Evolutionary conservation across 2,329 filamentous ascomycete species (phyloP).

Genomic region (Sclerotinia glacialis): DNA sequence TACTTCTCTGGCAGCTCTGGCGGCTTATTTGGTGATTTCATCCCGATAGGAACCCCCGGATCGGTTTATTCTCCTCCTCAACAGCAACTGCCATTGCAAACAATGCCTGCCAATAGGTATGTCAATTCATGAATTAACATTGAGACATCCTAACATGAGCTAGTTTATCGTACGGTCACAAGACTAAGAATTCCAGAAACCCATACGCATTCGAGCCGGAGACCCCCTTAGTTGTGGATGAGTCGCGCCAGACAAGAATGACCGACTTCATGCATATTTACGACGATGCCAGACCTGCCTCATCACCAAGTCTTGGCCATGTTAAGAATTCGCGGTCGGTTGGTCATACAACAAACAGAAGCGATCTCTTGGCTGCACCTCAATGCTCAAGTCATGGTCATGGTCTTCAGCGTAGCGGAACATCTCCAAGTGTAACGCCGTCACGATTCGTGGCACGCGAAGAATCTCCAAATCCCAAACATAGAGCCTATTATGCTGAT

Average conservation of each 20-base stretch:
- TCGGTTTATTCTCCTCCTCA: constrained; percentile 12
- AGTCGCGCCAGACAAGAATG: constrained; percentile 30
- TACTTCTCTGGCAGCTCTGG: constrained; percentile 13
- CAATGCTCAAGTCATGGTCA: constrained; percentile 11
- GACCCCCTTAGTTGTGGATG: constrained; percentile 26
- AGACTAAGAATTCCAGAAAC: constrained; percentile 18
- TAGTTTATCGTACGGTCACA: constrained; percentile 10
- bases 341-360: constrained; percentile 23
- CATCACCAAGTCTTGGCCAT: constrained; percentile 27
- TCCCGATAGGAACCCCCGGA: constrained; percentile 16
- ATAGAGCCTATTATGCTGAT: constrained; percentile 1
- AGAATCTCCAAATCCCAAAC: background rate
- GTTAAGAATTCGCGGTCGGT: constrained; percentile 32
- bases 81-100: background rate
- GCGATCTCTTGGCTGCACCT: constrained; percentile 8
- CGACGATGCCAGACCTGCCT: constrained; percentile 21
- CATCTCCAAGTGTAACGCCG: constrained; percentile 26
- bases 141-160: background rate
- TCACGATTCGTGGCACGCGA: constrained; percentile 1
- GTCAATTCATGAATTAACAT: background rate
- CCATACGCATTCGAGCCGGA: constrained; percentile 35
- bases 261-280: constrained; percentile 30
- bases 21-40: constrained; percentile 16
- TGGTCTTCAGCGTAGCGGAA: constrained; percentile 26
- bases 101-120: constrained; percentile 3